phyloP scores from a whole-genome alignment of 352 stramenopile species.

The Aphanomyces stellatus region DNA sequence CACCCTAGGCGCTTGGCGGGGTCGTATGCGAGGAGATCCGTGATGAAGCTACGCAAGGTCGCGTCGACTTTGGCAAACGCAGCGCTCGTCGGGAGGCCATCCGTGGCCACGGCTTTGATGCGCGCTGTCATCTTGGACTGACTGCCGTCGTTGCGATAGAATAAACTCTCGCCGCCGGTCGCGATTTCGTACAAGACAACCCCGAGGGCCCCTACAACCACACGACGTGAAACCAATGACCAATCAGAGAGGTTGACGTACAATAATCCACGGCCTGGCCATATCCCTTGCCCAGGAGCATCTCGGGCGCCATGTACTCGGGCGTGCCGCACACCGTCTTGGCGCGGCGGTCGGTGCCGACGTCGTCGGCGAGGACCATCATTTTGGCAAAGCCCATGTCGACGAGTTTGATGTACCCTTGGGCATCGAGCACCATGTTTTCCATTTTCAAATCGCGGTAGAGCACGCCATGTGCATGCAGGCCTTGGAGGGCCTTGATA shows the following conservation, averaged over 20 bases:
- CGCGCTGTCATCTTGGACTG: conserved; percentile 1
- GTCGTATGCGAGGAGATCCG: conserved; percentile 66
- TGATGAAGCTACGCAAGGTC: conserved; percentile 3
- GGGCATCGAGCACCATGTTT: conserved; percentile 84
- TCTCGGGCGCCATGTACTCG: conserved; percentile 11
- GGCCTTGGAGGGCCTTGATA: conserved; percentile 71
- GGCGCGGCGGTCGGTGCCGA: neutral
- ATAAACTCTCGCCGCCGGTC: conserved; percentile 82
- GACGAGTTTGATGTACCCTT: conserved; percentile 76
- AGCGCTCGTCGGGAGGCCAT: neutral
- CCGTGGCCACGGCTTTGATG: neutral
- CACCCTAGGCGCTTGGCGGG: conserved; percentile 45
- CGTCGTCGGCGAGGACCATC: conserved; percentile 20
- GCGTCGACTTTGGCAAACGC: neutral
- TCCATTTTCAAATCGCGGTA: conserved; percentile 84
- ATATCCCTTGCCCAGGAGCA: neutral
- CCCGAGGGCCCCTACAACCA: conserved; percentile 25
- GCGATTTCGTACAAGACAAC: conserved; percentile 87
- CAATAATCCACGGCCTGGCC: conserved; percentile 4
- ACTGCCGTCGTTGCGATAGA: conserved; percentile 28
- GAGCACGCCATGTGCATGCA: conserved; percentile 77
- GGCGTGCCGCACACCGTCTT: conserved; percentile 14
- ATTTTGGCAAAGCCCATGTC: conserved; percentile 86
- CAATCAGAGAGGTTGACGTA: neutral
- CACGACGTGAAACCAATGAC: neutral